These are phyloP conservation scores for Asterochloris erici DNA, from an alignment of 139 green algal species.

Conservation along the genomic window DNA sequence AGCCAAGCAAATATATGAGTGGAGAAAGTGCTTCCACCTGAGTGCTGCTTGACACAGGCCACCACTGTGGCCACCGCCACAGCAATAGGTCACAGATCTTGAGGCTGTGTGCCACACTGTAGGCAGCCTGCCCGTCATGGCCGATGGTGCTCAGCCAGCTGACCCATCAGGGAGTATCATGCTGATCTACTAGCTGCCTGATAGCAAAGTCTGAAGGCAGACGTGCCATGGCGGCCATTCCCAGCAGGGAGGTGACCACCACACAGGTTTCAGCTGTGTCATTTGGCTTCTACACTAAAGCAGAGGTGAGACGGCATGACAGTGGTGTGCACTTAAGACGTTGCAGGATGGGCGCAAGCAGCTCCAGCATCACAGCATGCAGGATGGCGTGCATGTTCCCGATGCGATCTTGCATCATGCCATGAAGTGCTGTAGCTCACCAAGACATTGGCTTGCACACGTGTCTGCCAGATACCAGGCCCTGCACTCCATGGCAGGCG, in stretches of 20 bases:
- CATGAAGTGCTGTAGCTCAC: neutral
- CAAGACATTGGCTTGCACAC: neutral
- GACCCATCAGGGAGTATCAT: too few species aligned
- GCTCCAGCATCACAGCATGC: neutral
- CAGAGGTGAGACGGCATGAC: slow-evolving; percentile 66
- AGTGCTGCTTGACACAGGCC: too few species aligned
- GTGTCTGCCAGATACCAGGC: neutral
- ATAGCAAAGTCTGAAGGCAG: neutral
- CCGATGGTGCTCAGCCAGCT: too few species aligned
- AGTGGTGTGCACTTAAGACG: too few species aligned
- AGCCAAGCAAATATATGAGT: too few species aligned
- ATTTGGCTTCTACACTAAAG: slow-evolving; percentile 88
- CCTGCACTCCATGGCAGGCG: neutral
- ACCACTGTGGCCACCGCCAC: too few species aligned
- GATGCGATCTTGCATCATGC: neutral
- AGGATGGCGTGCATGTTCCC: neutral
- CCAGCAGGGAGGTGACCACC: slow-evolving; percentile 70
- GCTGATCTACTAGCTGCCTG: too few species aligned
- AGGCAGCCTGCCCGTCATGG: too few species aligned
- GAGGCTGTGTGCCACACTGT: too few species aligned
- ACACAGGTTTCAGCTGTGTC: slow-evolving; percentile 63
- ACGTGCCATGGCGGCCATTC: slow-evolving; percentile 21
- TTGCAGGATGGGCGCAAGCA: neutral
- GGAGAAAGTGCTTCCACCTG: too few species aligned
- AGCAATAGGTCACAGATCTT: too few species aligned